Evolutionary conservation across 2,329 filamentous ascomycete species (phyloP).

Genomic region (Cyanodermella asteris): DNA sequence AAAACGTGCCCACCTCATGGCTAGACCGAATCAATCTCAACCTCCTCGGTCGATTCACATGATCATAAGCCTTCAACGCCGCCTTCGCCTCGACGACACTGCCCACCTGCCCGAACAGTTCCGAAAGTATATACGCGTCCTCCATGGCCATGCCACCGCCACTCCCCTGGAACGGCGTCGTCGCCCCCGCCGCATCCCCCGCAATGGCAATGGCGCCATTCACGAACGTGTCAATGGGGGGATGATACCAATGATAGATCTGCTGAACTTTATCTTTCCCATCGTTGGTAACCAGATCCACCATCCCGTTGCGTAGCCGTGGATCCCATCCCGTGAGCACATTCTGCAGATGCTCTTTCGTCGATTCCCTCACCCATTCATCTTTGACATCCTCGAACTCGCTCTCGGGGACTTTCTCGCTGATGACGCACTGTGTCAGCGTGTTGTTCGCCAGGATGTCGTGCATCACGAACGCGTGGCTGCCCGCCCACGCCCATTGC

Average conservation of each 20-base stretch:
- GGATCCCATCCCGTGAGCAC: too few species aligned
- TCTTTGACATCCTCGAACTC: too few species aligned
- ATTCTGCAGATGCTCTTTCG: too few species aligned
- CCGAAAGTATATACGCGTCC: conserved; percentile 17
- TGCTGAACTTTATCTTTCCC: too few species aligned
- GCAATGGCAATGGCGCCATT: conserved; percentile 13
- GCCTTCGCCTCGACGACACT: conserved; percentile 16
- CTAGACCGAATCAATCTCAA: conserved; percentile 31
- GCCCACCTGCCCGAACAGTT: conserved; percentile 23
- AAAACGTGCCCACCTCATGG: conserved; percentile 18
- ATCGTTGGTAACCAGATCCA: too few species aligned
- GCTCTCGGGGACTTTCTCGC: too few species aligned
- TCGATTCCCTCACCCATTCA: too few species aligned
- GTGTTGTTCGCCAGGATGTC: too few species aligned
- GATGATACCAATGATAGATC: conserved; percentile 14
- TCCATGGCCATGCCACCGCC: conserved; percentile 20
- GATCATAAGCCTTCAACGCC: conserved; percentile 31
- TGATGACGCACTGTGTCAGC: too few species aligned
- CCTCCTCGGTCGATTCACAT: conserved; percentile 24
- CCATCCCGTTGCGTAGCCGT: too few species aligned
- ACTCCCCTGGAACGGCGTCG: conserved; percentile 17
- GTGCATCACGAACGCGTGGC: too few species aligned
- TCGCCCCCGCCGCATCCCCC: conserved; percentile 19
- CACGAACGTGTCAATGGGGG: conserved; percentile 13
- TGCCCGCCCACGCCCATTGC: neutral